Evolutionary conservation across 305 asterid species (phyloP).

Genomic region (Fraxinus greggii): DNA sequence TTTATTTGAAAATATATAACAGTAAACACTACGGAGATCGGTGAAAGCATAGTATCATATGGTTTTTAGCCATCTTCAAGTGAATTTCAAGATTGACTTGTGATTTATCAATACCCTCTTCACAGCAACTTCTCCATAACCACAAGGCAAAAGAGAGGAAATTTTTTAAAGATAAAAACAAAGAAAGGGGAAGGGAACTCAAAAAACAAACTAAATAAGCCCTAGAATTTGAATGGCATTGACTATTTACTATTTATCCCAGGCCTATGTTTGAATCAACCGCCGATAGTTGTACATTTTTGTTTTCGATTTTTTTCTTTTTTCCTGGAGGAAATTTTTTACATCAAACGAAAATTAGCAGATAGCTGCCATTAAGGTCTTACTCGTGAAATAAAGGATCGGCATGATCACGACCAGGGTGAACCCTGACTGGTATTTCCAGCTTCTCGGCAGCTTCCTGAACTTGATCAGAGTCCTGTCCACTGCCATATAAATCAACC

Average conservation of each 20-base stretch:
- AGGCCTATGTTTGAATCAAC: background rate
- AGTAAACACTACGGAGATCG: background rate
- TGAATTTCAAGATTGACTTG: background rate
- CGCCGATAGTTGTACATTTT: background rate
- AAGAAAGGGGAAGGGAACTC: background rate
- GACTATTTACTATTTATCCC: background rate
- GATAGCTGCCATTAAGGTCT: slow-evolving; percentile 29
- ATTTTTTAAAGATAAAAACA: background rate
- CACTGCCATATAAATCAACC: slow-evolving; percentile 88
- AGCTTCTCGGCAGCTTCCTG: slow-evolving; percentile 65
- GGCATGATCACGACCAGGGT: slow-evolving; percentile 96
- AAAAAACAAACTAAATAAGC: slow-evolving; percentile 3
- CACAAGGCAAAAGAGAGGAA: background rate
- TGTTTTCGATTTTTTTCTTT: background rate
- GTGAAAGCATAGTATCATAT: background rate
- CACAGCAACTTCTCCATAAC: background rate
- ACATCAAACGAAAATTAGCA: background rate
- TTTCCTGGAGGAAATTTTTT: background rate
- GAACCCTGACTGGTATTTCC: slow-evolving; percentile 63
- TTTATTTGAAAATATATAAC: background rate
- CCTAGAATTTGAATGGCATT: background rate
- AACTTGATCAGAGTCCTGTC: slow-evolving; percentile 87
- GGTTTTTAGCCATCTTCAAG: background rate
- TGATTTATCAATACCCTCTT: background rate
- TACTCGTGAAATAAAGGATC: slow-evolving; percentile 91